phyloP scores from a whole-genome alignment of 2,329 filamentous ascomycete genomes.

The Huntiella moniliformis region DNA sequence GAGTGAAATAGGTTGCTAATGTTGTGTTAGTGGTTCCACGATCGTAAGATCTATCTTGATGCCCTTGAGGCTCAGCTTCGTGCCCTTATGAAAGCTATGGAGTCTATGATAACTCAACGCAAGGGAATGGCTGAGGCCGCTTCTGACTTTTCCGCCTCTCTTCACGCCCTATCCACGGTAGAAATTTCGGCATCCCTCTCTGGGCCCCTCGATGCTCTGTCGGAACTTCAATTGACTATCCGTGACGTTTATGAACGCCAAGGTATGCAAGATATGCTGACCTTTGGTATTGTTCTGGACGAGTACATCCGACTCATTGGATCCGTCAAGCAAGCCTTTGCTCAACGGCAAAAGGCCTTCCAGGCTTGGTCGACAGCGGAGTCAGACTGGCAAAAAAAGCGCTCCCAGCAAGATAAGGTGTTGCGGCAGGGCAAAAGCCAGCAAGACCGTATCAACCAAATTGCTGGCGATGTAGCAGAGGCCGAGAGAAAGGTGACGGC shows the following conservation, averaged over 20 bases:
- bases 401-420: slow-evolving; percentile 80
- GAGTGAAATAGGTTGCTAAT: slow-evolving; percentile 10
- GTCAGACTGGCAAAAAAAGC: slow-evolving; percentile 76
- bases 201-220: slow-evolving; percentile 73
- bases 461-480: slow-evolving; percentile 84
- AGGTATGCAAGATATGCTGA: slow-evolving; percentile 90
- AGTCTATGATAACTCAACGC: slow-evolving; percentile 76
- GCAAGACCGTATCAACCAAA: slow-evolving; percentile 83
- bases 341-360: slow-evolving; percentile 85
- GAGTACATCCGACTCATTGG: slow-evolving; percentile 95
- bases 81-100: slow-evolving; percentile 78
- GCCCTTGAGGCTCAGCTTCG: slow-evolving; percentile 83
- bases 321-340: slow-evolving; percentile 83
- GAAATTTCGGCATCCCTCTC: slow-evolving; percentile 81
- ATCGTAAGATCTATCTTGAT: slow-evolving; percentile 85
- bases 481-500: slow-evolving; percentile 87
- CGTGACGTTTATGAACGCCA: slow-evolving; percentile 90
- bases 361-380: slow-evolving; percentile 88
- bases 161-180: slow-evolving; percentile 83
- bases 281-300: slow-evolving; percentile 90
- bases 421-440: slow-evolving; percentile 86
- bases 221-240: slow-evolving; percentile 84
- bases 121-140: slow-evolving; percentile 89
- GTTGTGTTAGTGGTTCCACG: slow-evolving; percentile 70
- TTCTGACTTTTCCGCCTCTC: slow-evolving; percentile 76